A percentile compares a stretch with the other conserved stretches of the same genome.
phyloP scores from a whole-genome alignment of 805 yeast genomes.

The Hermanozyma aechmeae region DNA sequence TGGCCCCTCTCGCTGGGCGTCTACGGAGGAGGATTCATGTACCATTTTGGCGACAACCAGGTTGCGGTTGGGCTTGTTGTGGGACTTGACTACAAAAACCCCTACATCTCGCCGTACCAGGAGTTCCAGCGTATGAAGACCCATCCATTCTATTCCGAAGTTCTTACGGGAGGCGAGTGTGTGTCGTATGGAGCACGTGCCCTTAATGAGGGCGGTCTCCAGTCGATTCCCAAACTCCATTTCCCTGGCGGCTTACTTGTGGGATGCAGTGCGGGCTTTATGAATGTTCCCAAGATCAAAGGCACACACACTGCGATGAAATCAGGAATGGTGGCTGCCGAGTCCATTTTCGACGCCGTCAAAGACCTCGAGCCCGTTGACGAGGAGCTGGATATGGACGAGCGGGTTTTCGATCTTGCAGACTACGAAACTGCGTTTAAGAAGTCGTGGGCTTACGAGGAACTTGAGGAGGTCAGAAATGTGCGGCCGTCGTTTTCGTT shows the following conservation, averaged over 20 bases:
- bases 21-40: constrained; percentile 96
- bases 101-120: constrained; percentile 90
- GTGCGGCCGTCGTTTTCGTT: constrained; percentile 84
- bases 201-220: constrained; percentile 93
- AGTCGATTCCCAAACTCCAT: constrained; percentile 79
- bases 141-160: constrained; percentile 73
- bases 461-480: constrained; percentile 77
- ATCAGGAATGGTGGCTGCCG: constrained; percentile 93
- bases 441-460: constrained; percentile 80
- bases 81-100: constrained; percentile 91
- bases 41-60: constrained; percentile 89
- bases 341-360: constrained; percentile 46
- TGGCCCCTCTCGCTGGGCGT: constrained; percentile 66
- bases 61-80: constrained; percentile 92
- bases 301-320: constrained; percentile 98
- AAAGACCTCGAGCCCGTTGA: constrained; percentile 38
- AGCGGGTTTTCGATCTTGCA: constrained; percentile 37
- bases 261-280: constrained; percentile 94
- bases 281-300: constrained; percentile 95
- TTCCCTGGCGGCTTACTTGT: constrained; percentile 96
- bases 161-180: constrained; percentile 83
- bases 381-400: constrained; percentile 30
- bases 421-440: constrained; percentile 58
- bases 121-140: constrained; percentile 93
- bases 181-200: constrained; percentile 94